phyloP scores from a whole-genome alignment of 1,284 basidiomycete species.

The Bondarzewia mesenterica region DNA sequence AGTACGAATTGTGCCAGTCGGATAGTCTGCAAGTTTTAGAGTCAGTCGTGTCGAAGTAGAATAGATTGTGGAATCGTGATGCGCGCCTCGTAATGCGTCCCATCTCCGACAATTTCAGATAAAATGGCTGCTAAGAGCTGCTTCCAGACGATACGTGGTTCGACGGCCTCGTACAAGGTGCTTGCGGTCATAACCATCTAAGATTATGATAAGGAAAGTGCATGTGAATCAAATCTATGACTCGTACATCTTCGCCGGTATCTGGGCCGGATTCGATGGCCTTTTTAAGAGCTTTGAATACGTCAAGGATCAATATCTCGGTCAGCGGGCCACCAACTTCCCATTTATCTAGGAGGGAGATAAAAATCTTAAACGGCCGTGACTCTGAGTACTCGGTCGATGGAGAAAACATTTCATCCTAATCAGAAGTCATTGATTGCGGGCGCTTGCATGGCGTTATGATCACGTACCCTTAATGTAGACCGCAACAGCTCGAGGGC shows the following conservation, averaged over 20 bases:
- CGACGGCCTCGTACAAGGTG: constrained; percentile 88
- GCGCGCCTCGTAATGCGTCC: constrained; percentile 38
- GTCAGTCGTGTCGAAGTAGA: too few species aligned
- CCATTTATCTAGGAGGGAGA: constrained; percentile 94
- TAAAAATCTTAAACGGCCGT: constrained; percentile 91
- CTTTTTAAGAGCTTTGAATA: constrained; percentile 65
- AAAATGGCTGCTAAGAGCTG: constrained; percentile 54
- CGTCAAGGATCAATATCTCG: constrained; percentile 70
- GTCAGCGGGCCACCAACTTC: constrained; percentile 86
- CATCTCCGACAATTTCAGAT: constrained; percentile 39
- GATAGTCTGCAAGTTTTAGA: too few species aligned
- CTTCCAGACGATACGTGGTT: constrained; percentile 85
- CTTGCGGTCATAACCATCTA: constrained; percentile 80
- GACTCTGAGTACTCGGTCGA: constrained; percentile 68
- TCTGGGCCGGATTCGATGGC: constrained; percentile 42
- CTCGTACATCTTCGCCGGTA: constrained; percentile 52
- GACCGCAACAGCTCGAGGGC: constrained; percentile 60
- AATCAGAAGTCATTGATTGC: constrained; percentile 1
- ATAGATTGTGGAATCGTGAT: too few species aligned
- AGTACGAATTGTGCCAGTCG: constrained; percentile 64
- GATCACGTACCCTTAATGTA: constrained; percentile 54
- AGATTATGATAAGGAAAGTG: constrained; percentile 8
- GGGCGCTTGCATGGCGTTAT: constrained; percentile 6
- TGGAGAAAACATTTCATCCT: constrained; percentile 71
- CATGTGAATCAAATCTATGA: constrained; percentile 9